These are phyloP conservation scores for Cystobasidium onofrii DNA, from an alignment of 768 basidiomycete species.

Conservation along the genomic window DNA sequence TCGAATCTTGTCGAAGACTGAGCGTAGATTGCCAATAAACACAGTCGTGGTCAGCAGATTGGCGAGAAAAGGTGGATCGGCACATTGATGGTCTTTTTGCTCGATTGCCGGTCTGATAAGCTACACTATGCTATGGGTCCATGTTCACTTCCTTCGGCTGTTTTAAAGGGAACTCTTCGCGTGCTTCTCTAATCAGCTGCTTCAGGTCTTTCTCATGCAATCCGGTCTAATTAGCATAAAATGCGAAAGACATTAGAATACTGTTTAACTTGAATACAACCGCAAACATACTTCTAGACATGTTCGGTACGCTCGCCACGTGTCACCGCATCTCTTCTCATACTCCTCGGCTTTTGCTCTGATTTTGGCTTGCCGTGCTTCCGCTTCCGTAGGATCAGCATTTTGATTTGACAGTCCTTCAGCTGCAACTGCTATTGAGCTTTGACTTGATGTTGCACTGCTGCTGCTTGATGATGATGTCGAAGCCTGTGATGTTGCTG, in stretches of 20 bases:
- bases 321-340: conserved; percentile 68
- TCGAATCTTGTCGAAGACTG: too few species aligned
- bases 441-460: background rate
- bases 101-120: background rate
- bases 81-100: background rate
- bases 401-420: conserved; percentile 42
- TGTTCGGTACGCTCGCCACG: conserved; percentile 69
- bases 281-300: conserved; percentile 65
- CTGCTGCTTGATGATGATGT: background rate
- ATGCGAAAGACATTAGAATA: background rate
- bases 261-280: background rate
- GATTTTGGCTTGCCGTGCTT: conserved; percentile 51
- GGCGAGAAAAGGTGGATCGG: too few species aligned
- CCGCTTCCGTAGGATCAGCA: background rate
- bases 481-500: background rate
- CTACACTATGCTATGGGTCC: background rate
- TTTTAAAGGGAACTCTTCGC: conserved; percentile 29
- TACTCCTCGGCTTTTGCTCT: conserved; percentile 79
- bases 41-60: too few species aligned
- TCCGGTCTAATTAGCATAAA: background rate
- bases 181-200: conserved; percentile 12
- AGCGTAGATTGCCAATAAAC: too few species aligned
- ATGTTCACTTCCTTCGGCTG: conserved; percentile 25
- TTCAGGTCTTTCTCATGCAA: conserved; percentile 25
- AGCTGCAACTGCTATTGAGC: conserved; percentile 37